A percentile compares a stretch with the other conserved stretches of the same genome.
Evolutionary conservation across 176 grass and related monocot genomes (phyloP).

Genomic region (Musa troglodytarum): DNA sequence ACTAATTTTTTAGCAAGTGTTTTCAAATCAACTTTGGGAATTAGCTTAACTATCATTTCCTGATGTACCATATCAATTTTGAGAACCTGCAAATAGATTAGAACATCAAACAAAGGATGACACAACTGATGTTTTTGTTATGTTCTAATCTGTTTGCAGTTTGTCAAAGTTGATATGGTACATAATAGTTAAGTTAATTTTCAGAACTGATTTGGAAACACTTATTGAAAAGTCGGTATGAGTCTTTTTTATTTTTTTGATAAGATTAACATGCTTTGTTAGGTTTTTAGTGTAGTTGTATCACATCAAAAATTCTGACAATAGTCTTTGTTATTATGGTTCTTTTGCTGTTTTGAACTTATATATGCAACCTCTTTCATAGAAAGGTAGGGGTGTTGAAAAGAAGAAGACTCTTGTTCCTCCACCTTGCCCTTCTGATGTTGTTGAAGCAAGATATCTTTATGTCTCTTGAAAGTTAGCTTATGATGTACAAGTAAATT

Average conservation of each 20-base stretch:
- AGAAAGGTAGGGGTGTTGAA: too few relatives aligned
- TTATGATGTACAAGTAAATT: too few relatives aligned
- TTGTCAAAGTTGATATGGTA: conserved; percentile 96
- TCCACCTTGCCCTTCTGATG: too few relatives aligned
- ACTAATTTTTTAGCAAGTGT: conserved; percentile 82
- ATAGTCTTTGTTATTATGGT: too few relatives aligned
- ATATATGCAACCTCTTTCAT: too few relatives aligned
- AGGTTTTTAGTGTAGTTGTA: neutral
- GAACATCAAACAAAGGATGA: conserved; percentile 8
- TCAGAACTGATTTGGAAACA: conserved; percentile 89
- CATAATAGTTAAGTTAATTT: conserved; percentile 82
- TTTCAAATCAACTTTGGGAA: conserved; percentile 95
- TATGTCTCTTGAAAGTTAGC: too few relatives aligned
- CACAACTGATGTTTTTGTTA: neutral
- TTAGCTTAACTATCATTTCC: conserved; percentile 72
- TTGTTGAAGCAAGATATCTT: too few relatives aligned
- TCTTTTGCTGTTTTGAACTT: too few relatives aligned
- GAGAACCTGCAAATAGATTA: conserved; percentile 55
- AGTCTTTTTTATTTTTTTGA: neutral
- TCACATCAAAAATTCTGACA: too few relatives aligned
- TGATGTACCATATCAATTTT: conserved; percentile 95
- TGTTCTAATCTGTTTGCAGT: conserved; percentile 35
- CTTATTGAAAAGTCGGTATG: conserved; percentile 80
- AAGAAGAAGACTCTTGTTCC: too few relatives aligned
- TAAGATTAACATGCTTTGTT: neutral